phyloP scores from a whole-genome alignment of 2,329 filamentous ascomycete species.

The Ascocoryne sarcoides region DNA sequence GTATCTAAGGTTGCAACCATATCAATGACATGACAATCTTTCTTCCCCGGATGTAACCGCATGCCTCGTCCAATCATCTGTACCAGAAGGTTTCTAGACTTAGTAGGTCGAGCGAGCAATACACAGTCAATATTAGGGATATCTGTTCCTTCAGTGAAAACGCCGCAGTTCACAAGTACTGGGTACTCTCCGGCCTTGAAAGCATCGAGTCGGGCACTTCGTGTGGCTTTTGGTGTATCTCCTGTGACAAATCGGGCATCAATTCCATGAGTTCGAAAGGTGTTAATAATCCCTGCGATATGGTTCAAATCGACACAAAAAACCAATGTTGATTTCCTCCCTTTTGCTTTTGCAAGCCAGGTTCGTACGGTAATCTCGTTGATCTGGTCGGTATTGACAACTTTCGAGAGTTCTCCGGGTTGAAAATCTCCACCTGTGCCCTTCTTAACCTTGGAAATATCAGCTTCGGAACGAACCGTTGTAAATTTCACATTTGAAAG shows the following conservation, averaged over 20 bases:
- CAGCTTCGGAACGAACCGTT: conserved; percentile 74
- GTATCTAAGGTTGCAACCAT: conserved; percentile 81
- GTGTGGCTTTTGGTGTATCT: conserved; percentile 60
- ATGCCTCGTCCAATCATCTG: conserved; percentile 98
- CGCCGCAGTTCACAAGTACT: conserved; percentile 86
- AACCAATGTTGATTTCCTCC: conserved; percentile 75
- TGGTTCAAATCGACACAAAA: conserved; percentile 92
- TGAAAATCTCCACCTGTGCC: conserved; percentile 70
- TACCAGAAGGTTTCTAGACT: conserved; percentile 84
- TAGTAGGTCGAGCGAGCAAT: conserved; percentile 76
- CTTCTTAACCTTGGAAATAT: conserved; percentile 62
- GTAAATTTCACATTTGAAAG: conserved; percentile 89
- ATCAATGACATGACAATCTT: conserved; percentile 90
- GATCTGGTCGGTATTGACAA: conserved; percentile 70
- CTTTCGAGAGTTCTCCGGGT: conserved; percentile 64
- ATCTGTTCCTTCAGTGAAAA: conserved; percentile 96
- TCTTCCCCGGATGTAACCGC: conserved; percentile 70
- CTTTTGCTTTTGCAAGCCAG: conserved; percentile 70
- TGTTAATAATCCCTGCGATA: conserved; percentile 62
- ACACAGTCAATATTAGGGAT: conserved; percentile 97
- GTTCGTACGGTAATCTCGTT: conserved; percentile 81
- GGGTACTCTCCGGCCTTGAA: conserved; percentile 74
- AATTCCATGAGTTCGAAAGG: conserved; percentile 68
- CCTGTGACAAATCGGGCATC: conserved; percentile 85
- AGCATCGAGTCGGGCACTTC: conserved; percentile 60